These are phyloP conservation scores for Penicillium steckii DNA, from an alignment of 495 filamentous ascomycete species.

Conservation along the genomic window DNA sequence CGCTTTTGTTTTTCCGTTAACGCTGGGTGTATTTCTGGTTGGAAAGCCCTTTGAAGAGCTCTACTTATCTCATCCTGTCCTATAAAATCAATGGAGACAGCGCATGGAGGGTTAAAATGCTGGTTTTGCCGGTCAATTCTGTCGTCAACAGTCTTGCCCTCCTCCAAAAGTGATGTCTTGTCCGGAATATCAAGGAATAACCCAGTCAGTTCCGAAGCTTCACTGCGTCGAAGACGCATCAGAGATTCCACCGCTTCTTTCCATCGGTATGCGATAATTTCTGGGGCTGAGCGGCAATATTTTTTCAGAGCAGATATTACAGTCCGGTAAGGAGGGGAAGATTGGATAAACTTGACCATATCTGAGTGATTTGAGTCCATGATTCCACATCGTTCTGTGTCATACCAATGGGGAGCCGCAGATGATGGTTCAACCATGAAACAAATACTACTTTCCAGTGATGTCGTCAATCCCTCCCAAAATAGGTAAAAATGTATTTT, in stretches of 20 bases:
- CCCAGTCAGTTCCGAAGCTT: neutral
- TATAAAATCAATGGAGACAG: neutral
- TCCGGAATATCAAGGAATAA: slow-evolving; percentile 1
- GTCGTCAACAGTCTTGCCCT: neutral
- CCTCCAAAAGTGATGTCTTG: neutral
- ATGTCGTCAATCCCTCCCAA: slow-evolving; percentile 31
- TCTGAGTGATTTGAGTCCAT: neutral
- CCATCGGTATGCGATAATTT: neutral
- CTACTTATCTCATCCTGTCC: neutral
- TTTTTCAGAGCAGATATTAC: neutral
- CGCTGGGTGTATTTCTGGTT: too few species aligned
- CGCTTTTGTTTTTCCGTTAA: slow-evolving; percentile 14
- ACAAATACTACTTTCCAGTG: neutral
- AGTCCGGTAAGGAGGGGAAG: neutral
- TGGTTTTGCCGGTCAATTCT: slow-evolving; percentile 20
- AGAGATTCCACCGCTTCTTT: neutral
- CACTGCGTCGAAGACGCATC: neutral
- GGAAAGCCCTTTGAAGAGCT: neutral
- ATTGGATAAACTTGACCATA: neutral
- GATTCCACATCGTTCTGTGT: slow-evolving; percentile 1
- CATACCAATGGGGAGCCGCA: neutral
- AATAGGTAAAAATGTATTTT: slow-evolving; percentile 36
- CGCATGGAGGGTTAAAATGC: neutral
- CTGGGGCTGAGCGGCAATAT: neutral
- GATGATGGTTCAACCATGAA: slow-evolving; percentile 1